Evolutionary conservation across 768 basidiomycete species (phyloP).

Genomic region (Boletus patriciae): DNA sequence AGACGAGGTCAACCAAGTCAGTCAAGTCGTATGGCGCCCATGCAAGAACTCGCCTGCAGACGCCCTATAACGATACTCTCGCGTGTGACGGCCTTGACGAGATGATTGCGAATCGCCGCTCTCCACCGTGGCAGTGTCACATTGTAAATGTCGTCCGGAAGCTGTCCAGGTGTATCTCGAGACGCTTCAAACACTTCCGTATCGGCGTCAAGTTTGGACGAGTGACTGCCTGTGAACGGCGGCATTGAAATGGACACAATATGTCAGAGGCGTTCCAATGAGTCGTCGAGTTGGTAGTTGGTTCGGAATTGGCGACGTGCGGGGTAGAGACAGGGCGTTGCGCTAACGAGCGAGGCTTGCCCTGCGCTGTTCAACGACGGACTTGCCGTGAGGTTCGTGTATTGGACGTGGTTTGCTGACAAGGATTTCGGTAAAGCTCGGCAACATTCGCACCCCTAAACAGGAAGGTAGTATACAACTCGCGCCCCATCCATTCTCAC

Average conservation of each 20-base stretch:
- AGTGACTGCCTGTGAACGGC: not conserved
- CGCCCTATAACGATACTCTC: slow-evolving; percentile 63
- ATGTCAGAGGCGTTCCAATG: not conserved
- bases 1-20: slow-evolving; percentile 9
- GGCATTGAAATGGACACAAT: slow-evolving; percentile 1
- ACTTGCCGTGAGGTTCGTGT: no score
- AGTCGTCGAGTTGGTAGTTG: not conserved
- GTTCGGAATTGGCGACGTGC: not conserved
- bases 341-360: not conserved
- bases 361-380: not conserved
- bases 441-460: no score
- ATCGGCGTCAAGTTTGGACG: not conserved
- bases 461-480: no score
- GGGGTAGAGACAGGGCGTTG: not conserved
- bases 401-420: no score
- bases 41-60: slow-evolving; percentile 61
- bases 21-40: not conserved
- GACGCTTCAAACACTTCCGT: not conserved
- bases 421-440: no score
- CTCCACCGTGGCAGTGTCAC: slow-evolving; percentile 65
- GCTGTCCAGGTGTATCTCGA: slow-evolving; percentile 15
- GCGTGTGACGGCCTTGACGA: slow-evolving; percentile 53
- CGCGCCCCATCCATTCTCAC: no score
- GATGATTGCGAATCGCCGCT: slow-evolving; percentile 51
- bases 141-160: slow-evolving; percentile 58